Percentiles rank a stretch among this genome's conserved stretches.
These are phyloP conservation scores for Talaromyces sp. DNA, from an alignment of 2,329 filamentous ascomycete species.

Conservation along the genomic window DNA sequence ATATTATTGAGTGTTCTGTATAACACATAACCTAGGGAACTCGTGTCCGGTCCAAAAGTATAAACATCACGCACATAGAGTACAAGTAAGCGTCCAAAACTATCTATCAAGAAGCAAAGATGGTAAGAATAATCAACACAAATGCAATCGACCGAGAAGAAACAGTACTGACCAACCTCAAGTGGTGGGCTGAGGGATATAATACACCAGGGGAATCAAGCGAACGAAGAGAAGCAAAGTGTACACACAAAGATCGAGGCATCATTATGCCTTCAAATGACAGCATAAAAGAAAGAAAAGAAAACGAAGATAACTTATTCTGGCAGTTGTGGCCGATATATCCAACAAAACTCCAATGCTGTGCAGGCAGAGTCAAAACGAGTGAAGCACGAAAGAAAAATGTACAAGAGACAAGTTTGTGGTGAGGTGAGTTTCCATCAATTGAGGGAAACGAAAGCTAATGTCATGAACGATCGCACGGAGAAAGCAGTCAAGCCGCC, in stretches of 20 bases:
- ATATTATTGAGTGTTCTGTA: background rate
- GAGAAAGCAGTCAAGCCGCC: background rate
- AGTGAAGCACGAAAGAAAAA: slow-evolving; percentile 9
- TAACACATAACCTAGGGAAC: background rate
- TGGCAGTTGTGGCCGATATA: slow-evolving; percentile 9
- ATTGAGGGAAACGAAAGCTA: background rate
- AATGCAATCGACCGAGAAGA: slow-evolving; percentile 18
- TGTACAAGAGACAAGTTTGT: background rate
- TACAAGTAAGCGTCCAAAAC: slow-evolving; percentile 17
- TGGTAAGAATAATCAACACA: slow-evolving; percentile 1
- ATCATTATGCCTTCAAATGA: slow-evolving; percentile 3
- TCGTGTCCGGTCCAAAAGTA: slow-evolving; percentile 9
- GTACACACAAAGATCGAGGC: slow-evolving; percentile 12
- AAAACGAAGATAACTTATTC: slow-evolving; percentile 12
- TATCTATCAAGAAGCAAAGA: slow-evolving; percentile 20
- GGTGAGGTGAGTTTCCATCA: background rate
- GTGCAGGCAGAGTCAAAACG: slow-evolving; percentile 16
- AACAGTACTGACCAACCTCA: slow-evolving; percentile 12
- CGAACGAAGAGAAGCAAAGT: slow-evolving; percentile 11
- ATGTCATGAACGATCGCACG: background rate
- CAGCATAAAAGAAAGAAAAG: slow-evolving; percentile 9
- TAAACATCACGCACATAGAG: slow-evolving; percentile 17
- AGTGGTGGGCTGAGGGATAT: background rate
- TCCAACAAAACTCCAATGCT: slow-evolving; percentile 18
- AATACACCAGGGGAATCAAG: slow-evolving; percentile 21